Evolutionary conservation across 2,329 filamentous ascomycete genomes (phyloP).

Genomic region (Penicillium sp.): DNA sequence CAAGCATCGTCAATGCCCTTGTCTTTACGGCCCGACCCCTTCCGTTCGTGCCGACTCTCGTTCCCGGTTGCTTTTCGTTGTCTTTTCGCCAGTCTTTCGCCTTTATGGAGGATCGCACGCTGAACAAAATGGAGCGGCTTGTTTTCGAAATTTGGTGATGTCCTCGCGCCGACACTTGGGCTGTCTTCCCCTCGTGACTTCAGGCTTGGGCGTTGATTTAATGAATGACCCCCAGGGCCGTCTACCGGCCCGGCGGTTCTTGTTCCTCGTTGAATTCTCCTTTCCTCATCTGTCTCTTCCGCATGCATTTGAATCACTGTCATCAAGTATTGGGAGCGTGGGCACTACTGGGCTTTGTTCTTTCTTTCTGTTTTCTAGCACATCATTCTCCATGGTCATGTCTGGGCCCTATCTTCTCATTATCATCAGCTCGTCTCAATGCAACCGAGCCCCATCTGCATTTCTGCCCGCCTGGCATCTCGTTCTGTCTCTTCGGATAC

Average conservation of each 20-base stretch:
- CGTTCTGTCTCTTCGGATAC: background rate
- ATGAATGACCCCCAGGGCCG: constrained; percentile 20
- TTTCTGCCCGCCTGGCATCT: constrained; percentile 9
- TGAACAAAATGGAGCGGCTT: constrained; percentile 17
- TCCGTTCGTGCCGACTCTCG: constrained; percentile 8
- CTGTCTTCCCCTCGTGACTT: constrained; percentile 1
- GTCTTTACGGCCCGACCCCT: constrained; percentile 1
- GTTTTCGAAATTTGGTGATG: constrained; percentile 13
- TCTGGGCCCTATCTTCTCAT: constrained; percentile 23
- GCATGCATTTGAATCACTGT: constrained; percentile 31
- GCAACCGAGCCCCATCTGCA: constrained; percentile 15
- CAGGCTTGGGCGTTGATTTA: constrained; percentile 18
- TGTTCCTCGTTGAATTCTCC: constrained; percentile 12
- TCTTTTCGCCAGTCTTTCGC: constrained; percentile 3
- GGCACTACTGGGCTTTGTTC: constrained; percentile 24
- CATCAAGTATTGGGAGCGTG: constrained; percentile 31
- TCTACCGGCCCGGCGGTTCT: constrained; percentile 12
- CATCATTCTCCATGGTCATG: constrained; percentile 27
- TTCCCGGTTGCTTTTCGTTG: constrained; percentile 6
- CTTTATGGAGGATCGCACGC: too few relatives aligned
- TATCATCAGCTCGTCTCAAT: constrained; percentile 20
- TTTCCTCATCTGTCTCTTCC: constrained; percentile 21
- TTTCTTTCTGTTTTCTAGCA: constrained; percentile 30
- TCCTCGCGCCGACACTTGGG: constrained; percentile 5
- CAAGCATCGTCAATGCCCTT: background rate